Evolutionary conservation across 2,329 filamentous ascomycete genomes (phyloP), one percentile per base, ranked within the genome.

Genomic region (Phialophora chinensis): DNA sequence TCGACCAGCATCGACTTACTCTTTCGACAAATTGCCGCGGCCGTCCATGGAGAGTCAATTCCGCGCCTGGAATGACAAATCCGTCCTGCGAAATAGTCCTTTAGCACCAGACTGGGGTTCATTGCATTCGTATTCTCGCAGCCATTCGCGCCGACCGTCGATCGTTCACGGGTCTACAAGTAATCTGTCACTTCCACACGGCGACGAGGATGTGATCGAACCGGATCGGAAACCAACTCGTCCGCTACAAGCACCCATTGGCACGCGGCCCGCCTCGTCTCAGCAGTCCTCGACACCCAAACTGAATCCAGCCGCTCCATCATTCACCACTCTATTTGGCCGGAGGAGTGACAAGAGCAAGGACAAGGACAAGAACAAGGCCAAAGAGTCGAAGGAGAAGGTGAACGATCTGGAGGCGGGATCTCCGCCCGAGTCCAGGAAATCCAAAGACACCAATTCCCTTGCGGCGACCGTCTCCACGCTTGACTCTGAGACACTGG

Each of bases 261-360:
- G 94, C 27, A 96, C 92, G 55, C 88, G 89, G 2, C 92, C 90
- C 77, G 77, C 85, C 73, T 81, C 83, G 55, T 82, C 83, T 74
- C 81, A 89, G 75, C 76, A 77, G 73, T 72, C 80, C 60, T 74
- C 82, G 49, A 81, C 88, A 78, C 73, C 87, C 55, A 84, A 85
- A 72, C 84, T 98, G 31, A 98, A 99, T 73, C 95, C 95, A 7
- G 87, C 91, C 6, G 95, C 94, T 0, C 93, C 93, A 8, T 91
- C 90, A 0, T 98, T 98, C 76, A 94, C 90, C 78, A 89, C 85
- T 10, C 85, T 88, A 44, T 87, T 95, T 66, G 86, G 88, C 72
- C 79, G 78, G 71, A 80, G 79, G 60, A 77, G 80, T 66, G 80
- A 79, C 63, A 83, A 81, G 72, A 79, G 80, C 61, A 79, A 76